Percentiles rank a stretch among this genome's conserved stretches.
These are phyloP conservation scores for Hypoxylon sp. DNA, from an alignment of 2,329 filamentous ascomycete genomes.

Conservation along the genomic window DNA sequence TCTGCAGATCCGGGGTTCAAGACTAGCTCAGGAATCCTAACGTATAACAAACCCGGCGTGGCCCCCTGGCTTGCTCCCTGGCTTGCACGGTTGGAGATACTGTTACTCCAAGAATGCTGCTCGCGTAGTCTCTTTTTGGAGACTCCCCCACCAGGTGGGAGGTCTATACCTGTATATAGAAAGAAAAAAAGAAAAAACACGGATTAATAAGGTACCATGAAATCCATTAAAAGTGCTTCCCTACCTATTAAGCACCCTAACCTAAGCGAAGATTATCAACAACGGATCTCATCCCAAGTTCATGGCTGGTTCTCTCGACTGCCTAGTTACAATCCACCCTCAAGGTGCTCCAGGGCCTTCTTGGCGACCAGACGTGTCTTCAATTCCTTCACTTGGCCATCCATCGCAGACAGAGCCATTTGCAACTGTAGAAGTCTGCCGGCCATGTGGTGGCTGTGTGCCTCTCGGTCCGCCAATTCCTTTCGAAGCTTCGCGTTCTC, in stretches of 20 bases:
- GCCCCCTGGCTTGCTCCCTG: not conserved
- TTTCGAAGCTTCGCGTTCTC: constrained; percentile 1
- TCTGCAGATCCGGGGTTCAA: constrained; percentile 16
- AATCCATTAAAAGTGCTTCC: not conserved
- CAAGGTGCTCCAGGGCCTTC: not conserved
- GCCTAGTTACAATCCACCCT: not conserved
- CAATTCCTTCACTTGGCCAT: not conserved
- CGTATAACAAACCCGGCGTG: constrained; percentile 18
- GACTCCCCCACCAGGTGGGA: not conserved
- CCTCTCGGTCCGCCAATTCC: not conserved
- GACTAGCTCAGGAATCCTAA: constrained; percentile 7
- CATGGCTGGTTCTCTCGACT: not conserved
- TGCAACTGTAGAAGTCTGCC: not conserved
- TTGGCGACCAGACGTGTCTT: not conserved
- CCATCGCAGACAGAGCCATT: not conserved
- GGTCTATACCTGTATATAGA: not conserved
- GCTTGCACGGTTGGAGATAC: not conserved
- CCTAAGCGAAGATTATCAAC: not conserved
- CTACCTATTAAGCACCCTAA: not conserved
- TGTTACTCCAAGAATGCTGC: not conserved
- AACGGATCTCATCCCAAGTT: not conserved
- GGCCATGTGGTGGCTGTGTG: not conserved
- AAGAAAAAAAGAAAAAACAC: too few relatives aligned
- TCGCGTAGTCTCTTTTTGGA: not conserved
- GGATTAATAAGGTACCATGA: not conserved